Percentiles rank a stretch among this genome's conserved stretches.
Evolutionary conservation across 768 basidiomycete species (phyloP).

Genomic region (Phaeolepiota aurea): DNA sequence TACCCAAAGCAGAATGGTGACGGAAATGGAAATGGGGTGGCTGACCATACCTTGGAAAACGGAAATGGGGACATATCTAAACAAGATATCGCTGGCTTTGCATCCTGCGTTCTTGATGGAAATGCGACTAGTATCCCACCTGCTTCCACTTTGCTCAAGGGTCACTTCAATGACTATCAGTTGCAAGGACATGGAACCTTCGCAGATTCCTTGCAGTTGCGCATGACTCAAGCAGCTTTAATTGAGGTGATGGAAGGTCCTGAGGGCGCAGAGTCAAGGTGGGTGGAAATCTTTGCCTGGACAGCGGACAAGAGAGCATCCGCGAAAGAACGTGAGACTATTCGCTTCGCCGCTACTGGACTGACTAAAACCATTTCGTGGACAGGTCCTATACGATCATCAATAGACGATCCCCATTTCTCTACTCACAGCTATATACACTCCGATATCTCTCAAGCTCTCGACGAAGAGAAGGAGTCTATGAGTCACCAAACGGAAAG

Average conservation of each 20-base stretch:
- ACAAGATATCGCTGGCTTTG: background rate
- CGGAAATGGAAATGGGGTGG: background rate
- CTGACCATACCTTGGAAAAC: background rate
- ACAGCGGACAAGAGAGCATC: slow-evolving; percentile 52
- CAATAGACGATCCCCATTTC: background rate
- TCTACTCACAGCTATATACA: background rate
- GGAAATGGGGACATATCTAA: background rate
- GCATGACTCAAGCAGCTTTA: slow-evolving; percentile 79
- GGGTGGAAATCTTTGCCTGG: slow-evolving; percentile 83
- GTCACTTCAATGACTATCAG: slow-evolving; percentile 17
- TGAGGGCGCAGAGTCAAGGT: slow-evolving; percentile 71
- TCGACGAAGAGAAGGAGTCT: background rate
- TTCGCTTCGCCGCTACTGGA: background rate
- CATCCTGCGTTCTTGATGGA: slow-evolving; percentile 18
- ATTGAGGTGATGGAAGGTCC: slow-evolving; percentile 80
- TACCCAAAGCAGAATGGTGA: background rate
- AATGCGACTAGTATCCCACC: slow-evolving; percentile 25
- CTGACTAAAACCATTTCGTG: too few relatives aligned
- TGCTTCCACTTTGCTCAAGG: slow-evolving; percentile 17
- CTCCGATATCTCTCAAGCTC: background rate
- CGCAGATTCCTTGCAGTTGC: slow-evolving; percentile 72
- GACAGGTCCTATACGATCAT: background rate
- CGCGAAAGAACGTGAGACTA: slow-evolving; percentile 4
- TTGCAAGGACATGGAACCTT: slow-evolving; percentile 55
- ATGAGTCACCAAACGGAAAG: background rate